Conservation (phyloP, 164 flowering plant genomes). For the Sedum album region DNA sequence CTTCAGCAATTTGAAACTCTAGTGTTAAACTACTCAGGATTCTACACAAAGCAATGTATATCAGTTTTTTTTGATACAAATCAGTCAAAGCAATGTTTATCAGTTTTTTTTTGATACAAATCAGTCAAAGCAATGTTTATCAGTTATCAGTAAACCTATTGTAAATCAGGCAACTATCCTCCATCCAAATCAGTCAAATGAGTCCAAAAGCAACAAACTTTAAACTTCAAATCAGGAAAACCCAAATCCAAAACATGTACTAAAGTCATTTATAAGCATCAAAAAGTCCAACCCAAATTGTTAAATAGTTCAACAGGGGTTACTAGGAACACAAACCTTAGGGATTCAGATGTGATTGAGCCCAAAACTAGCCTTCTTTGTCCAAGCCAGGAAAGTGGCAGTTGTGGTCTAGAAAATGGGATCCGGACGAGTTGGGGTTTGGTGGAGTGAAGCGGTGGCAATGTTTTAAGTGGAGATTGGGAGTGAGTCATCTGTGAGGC, state of each 20-base stretch:
- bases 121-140: too few species aligned
- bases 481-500: background rate
- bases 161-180: too few species aligned
- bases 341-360: constrained; percentile 2
- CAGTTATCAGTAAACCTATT: too few species aligned
- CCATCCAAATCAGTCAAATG: background rate
- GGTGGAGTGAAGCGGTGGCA: background rate
- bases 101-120: too few species aligned
- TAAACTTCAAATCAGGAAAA: background rate
- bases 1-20: too few species aligned
- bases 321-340: background rate
- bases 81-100: too few species aligned
- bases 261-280: background rate
- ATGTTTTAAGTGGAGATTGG: background rate
- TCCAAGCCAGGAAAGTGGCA: background rate
- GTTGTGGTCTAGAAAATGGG: too few species aligned
- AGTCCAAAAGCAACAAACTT: background rate
- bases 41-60: too few species aligned
- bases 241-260: background rate
- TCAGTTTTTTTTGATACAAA: too few species aligned
- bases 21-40: too few species aligned
- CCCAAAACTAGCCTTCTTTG: background rate
- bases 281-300: background rate
- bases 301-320: background rate
- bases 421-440: background rate